Evolutionary conservation across 2,329 filamentous ascomycete genomes (phyloP).

Genomic region (Nemania sp.): DNA sequence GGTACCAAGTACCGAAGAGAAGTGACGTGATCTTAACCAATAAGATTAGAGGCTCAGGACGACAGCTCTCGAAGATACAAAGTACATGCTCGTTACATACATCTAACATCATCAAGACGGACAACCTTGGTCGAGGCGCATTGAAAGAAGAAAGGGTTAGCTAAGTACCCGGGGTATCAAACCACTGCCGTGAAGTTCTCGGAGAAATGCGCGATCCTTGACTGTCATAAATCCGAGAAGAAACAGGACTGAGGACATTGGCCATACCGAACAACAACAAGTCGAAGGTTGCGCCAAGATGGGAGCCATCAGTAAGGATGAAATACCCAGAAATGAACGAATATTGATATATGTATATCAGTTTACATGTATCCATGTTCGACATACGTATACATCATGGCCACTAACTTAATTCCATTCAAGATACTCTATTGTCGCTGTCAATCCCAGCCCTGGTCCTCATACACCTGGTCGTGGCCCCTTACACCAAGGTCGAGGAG

Average conservation of each 20-base stretch:
- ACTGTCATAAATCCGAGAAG: not conserved
- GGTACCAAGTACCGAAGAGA: not conserved
- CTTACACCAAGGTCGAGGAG: constrained; percentile 97
- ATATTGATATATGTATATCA: no score
- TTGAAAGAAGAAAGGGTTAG: no score
- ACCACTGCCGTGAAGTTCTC: no score
- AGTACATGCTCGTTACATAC: no score
- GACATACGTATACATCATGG: not conserved
- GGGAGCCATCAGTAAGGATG: constrained; percentile 34
- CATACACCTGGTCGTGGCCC: constrained; percentile 73
- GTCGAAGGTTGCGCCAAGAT: constrained; percentile 23
- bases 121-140: no score
- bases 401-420: constrained; percentile 3
- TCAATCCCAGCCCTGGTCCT: constrained; percentile 67
- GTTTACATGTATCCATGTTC: no score
- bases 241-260: not conserved
- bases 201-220: not conserved
- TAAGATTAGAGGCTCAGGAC: not conserved
- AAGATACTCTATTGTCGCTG: constrained; percentile 55
- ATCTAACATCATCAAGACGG: no score
- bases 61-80: no score
- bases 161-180: no score
- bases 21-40: constrained; percentile 16
- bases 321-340: not conserved
- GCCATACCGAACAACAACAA: not conserved